Percentiles rank a stretch among this genome's conserved stretches.
Conservation (phyloP, 2,329 filamentous ascomycete species). For the Phialocephala sp. region DNA sequence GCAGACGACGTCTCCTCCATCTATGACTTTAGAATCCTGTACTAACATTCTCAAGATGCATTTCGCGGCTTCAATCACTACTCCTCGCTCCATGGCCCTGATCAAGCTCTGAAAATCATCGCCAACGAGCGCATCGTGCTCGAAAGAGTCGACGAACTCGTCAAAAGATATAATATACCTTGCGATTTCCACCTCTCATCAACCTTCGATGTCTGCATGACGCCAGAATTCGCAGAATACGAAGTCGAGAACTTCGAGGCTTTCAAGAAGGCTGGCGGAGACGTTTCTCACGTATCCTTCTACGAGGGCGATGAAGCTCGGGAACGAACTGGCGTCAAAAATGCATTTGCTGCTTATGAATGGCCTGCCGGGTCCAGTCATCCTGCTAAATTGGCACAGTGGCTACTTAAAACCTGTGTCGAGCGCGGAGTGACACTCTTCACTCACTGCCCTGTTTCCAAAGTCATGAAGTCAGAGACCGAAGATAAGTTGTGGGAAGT, state of each 20-base stretch:
- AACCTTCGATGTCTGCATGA: conserved; percentile 56
- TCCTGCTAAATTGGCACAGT: conserved; percentile 56
- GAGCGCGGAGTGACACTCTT: conserved; percentile 48
- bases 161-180: conserved; percentile 47
- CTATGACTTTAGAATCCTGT: neutral
- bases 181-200: conserved; percentile 54
- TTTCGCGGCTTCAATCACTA: conserved; percentile 55
- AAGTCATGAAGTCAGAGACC: conserved; percentile 34
- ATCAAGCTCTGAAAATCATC: conserved; percentile 53
- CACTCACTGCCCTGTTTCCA: conserved; percentile 50
- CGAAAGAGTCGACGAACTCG: conserved; percentile 48
- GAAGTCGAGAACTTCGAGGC: conserved; percentile 48
- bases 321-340: conserved; percentile 45
- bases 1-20: neutral
- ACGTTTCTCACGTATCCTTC: conserved; percentile 49
- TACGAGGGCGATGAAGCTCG: conserved; percentile 49
- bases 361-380: conserved; percentile 57
- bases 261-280: conserved; percentile 50
- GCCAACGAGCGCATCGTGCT: conserved; percentile 51
- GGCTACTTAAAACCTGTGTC: conserved; percentile 48
- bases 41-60: conserved; percentile 42
- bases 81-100: conserved; percentile 47
- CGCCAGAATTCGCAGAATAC: conserved; percentile 51
- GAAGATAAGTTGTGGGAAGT: conserved; percentile 41
- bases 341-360: conserved; percentile 53